Evolutionary conservation across 176 grass and related monocot genomes (phyloP).

Genomic region (Saccharum spontaneum): DNA sequence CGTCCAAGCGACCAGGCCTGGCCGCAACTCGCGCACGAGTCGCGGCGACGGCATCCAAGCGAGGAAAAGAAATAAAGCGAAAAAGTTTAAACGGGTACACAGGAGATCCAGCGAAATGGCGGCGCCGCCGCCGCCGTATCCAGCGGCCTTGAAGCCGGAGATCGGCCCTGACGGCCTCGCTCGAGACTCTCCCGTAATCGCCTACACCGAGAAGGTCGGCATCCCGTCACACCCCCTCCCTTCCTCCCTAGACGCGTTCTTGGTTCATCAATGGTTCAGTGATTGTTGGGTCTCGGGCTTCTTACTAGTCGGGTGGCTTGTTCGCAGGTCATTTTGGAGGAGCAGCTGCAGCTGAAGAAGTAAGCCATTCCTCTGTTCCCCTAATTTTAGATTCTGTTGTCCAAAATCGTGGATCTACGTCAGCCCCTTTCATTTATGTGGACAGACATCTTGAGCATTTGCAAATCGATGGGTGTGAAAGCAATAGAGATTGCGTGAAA

Average conservation of each 20-base stretch:
- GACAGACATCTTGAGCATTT: not conserved
- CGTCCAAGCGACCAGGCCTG: too few relatives aligned
- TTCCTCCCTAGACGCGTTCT: not conserved
- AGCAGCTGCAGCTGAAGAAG: conserved; percentile 94
- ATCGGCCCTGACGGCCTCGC: conserved; percentile 88
- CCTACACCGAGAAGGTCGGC: conserved; percentile 92
- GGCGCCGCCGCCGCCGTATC: conserved; percentile 20
- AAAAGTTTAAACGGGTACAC: not conserved
- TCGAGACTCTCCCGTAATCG: conserved; percentile 70
- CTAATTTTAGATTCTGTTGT: conserved; percentile 8
- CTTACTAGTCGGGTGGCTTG: not conserved
- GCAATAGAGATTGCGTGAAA: too few relatives aligned
- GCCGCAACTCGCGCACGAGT: too few relatives aligned
- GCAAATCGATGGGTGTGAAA: not conserved
- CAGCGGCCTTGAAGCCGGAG: conserved; percentile 52
- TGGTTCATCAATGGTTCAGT: not conserved
- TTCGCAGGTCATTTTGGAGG: conserved; percentile 76
- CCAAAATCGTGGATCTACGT: conserved; percentile 20
- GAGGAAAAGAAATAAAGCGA: not conserved
- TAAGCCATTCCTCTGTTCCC: conserved; percentile 26
- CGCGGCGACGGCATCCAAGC: too few relatives aligned
- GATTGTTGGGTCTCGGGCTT: conserved; percentile 7
- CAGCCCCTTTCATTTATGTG: not conserved
- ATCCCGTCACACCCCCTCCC: not conserved
- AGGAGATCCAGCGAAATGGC: conserved; percentile 48